These are phyloP conservation scores for Mycena latifolia DNA, from an alignment of 768 basidiomycete species.

Conservation along the genomic window DNA sequence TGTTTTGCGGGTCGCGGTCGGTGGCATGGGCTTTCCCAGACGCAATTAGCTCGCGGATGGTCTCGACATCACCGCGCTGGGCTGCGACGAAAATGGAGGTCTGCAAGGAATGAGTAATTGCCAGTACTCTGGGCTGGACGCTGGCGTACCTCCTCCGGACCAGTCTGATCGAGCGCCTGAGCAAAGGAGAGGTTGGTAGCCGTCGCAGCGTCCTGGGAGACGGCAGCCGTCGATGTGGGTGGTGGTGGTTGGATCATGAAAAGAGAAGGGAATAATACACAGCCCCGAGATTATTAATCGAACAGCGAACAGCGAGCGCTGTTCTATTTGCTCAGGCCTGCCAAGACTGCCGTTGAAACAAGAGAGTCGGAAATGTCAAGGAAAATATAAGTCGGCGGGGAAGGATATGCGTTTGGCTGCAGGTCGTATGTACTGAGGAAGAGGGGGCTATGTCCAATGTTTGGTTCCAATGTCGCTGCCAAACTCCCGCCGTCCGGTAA, in stretches of 20 bases:
- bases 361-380: too few relatives aligned
- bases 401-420: too few relatives aligned
- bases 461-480: too few relatives aligned
- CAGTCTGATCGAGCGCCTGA: conserved; percentile 30
- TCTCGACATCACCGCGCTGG: conserved; percentile 84
- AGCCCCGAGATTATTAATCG: background rate
- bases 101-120: conserved; percentile 45
- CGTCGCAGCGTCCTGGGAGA: conserved; percentile 26
- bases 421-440: too few relatives aligned
- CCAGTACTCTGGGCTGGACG: background rate
- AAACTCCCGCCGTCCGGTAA: too few relatives aligned
- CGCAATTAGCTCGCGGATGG: conserved; percentile 75
- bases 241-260: conserved; percentile 22
- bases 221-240: conserved; percentile 28
- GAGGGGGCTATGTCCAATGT: too few relatives aligned
- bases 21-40: conserved; percentile 78
- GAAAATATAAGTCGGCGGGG: too few relatives aligned
- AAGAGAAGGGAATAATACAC: conserved; percentile 9
- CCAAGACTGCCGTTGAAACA: too few relatives aligned
- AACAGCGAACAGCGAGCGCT: too few relatives aligned
- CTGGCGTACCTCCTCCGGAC: conserved; percentile 29
- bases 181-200: conserved; percentile 30
- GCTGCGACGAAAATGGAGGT: conserved; percentile 85
- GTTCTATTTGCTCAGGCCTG: too few relatives aligned
- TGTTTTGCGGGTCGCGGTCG: conserved; percentile 90